Percentiles rank a stretch among this genome's conserved stretches.
These are phyloP conservation scores for Cyclotella distinguenda DNA, from an alignment of 108 stramenopile species.

Conservation along the genomic window DNA sequence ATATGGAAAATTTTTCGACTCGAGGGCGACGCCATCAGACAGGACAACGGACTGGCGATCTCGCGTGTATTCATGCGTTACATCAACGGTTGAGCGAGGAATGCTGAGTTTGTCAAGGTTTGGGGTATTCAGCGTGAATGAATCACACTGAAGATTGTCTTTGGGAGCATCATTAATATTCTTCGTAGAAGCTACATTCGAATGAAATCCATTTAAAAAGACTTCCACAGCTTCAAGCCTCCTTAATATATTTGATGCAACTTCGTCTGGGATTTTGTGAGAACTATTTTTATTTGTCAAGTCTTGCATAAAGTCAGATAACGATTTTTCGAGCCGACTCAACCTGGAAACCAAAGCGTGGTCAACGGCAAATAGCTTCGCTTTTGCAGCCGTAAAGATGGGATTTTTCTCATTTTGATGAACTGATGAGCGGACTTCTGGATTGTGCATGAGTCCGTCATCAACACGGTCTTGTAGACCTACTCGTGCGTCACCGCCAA, in stretches of 20 bases:
- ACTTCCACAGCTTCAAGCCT: slow-evolving; percentile 9
- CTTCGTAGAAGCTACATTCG: no score
- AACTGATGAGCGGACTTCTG: no score
- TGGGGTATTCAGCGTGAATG: no score
- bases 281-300: neutral
- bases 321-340: slow-evolving; percentile 19
- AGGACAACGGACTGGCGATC: slow-evolving; percentile 8
- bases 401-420: neutral
- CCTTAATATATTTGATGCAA: neutral
- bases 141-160: no score
- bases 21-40: neutral
- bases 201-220: slow-evolving; percentile 27
- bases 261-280: neutral
- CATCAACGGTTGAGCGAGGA: no score
- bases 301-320: neutral
- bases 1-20: neutral
- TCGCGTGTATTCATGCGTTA: no score
- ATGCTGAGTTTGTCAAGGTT: no score
- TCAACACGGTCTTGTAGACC: no score
- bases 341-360: slow-evolving; percentile 18
- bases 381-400: neutral
- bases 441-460: no score
- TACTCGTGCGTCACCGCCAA: no score
- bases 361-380: slow-evolving; percentile 2
- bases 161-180: no score